phyloP scores from a whole-genome alignment of 2,329 filamentous ascomycete species.

The Xylaria sp. region DNA sequence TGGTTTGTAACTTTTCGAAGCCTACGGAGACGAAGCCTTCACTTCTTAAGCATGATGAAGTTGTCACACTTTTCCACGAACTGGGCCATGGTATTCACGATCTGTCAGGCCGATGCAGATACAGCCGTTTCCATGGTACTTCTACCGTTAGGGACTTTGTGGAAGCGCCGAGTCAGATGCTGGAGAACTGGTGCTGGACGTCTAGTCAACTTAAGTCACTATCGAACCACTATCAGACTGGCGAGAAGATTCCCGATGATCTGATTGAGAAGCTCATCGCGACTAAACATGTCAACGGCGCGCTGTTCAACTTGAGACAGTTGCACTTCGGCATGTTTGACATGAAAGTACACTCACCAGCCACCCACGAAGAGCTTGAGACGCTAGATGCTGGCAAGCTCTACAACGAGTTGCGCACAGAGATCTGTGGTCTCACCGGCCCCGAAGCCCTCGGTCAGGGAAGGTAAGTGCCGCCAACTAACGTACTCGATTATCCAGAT shows the following conservation, averaged over 20 bases:
- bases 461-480: constrained; percentile 38
- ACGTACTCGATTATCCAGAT: too few species aligned
- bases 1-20: constrained; percentile 84
- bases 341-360: constrained; percentile 71
- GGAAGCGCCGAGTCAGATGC: constrained; percentile 67
- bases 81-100: constrained; percentile 68
- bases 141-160: constrained; percentile 63
- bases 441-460: constrained; percentile 60
- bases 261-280: constrained; percentile 68
- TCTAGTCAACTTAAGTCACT: constrained; percentile 59
- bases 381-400: constrained; percentile 57
- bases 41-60: constrained; percentile 76
- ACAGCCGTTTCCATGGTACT: constrained; percentile 63
- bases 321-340: constrained; percentile 79
- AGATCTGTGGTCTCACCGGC: constrained; percentile 69
- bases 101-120: constrained; percentile 56
- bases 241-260: constrained; percentile 66
- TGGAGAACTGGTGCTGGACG: constrained; percentile 73
- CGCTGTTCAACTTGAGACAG: constrained; percentile 71
- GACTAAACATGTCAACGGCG: constrained; percentile 77
- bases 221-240: constrained; percentile 67
- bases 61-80: constrained; percentile 78
- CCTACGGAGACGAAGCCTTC: constrained; percentile 70
- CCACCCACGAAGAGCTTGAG: constrained; percentile 63
- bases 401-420: constrained; percentile 67